Evolutionary conservation across 1,284 basidiomycete genomes (phyloP).

Genomic region (Anthracocystis walkeri): DNA sequence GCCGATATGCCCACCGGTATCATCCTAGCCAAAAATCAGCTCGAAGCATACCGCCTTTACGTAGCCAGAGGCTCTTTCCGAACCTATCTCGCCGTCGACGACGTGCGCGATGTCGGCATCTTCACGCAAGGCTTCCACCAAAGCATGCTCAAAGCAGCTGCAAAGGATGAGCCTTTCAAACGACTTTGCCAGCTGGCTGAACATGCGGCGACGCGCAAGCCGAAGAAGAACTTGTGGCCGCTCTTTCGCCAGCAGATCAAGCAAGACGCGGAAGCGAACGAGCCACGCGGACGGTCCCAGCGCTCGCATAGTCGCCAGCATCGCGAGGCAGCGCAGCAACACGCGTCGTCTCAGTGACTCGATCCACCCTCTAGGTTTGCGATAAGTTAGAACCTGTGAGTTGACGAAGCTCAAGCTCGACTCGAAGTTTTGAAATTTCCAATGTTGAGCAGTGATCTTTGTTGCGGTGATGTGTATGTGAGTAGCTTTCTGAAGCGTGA

Average conservation of each 20-base stretch:
- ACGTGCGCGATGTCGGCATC: background rate
- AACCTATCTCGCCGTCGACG: slow-evolving; percentile 1
- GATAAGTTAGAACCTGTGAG: too few relatives aligned
- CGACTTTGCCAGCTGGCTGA: slow-evolving; percentile 12
- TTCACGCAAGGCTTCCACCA: background rate
- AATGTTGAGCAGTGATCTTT: too few relatives aligned
- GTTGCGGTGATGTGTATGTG: too few relatives aligned
- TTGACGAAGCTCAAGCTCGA: too few relatives aligned
- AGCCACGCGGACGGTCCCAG: background rate
- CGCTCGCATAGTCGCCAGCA: background rate
- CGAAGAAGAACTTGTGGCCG: background rate
- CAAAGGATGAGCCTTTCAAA: slow-evolving; percentile 3
- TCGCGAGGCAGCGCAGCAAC: too few relatives aligned
- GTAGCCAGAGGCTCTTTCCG: background rate
- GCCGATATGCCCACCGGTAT: slow-evolving; percentile 7
- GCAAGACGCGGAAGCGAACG: background rate
- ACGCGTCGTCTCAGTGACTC: too few relatives aligned
- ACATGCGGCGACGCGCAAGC: background rate
- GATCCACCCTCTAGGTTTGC: too few relatives aligned
- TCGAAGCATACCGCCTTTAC: background rate
- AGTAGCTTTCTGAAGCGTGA: too few relatives aligned
- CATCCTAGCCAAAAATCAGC: slow-evolving; percentile 3
- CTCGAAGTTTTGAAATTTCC: too few relatives aligned
- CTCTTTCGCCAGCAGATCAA: background rate
- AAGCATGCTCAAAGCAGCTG: background rate